phyloP scores from a whole-genome alignment of 768 basidiomycete species.

The Dentipellis fragilis region DNA sequence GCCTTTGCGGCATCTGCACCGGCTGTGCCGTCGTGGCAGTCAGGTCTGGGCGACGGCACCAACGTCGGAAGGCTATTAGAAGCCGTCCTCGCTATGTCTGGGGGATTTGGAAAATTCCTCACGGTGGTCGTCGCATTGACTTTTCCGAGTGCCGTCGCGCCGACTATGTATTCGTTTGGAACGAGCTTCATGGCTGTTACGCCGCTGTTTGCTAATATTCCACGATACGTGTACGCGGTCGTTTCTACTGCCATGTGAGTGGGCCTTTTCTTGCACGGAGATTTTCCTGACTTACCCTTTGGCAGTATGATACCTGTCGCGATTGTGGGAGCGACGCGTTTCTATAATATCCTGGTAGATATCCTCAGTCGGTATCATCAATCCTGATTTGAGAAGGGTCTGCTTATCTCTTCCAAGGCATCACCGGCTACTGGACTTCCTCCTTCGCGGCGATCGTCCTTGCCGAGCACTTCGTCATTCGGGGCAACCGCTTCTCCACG shows the following conservation, averaged over 20 bases:
- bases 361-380: conserved; percentile 22
- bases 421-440: conserved; percentile 37
- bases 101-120: conserved; percentile 37
- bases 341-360: conserved; percentile 35
- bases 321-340: conserved; percentile 33
- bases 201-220: conserved; percentile 25
- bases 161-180: conserved; percentile 49
- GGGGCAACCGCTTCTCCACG: conserved; percentile 21
- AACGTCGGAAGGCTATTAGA: conserved; percentile 34
- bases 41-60: conserved; percentile 28
- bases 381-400: no score
- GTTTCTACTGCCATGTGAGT: conserved; percentile 36
- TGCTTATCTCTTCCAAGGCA: conserved; percentile 10
- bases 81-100: conserved; percentile 27
- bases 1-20: conserved; percentile 34
- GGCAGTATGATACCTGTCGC: conserved; percentile 36
- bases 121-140: conserved; percentile 41
- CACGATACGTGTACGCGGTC: conserved; percentile 31
- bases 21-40: conserved; percentile 27
- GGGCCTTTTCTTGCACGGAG: background rate
- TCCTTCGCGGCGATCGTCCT: conserved; percentile 29
- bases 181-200: conserved; percentile 34
- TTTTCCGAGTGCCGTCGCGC: conserved; percentile 45
- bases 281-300: background rate
- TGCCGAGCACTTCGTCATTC: conserved; percentile 35